A percentile compares a stretch with the other conserved stretches of the same genome.
phyloP scores from a whole-genome alignment of 768 basidiomycete genomes.

The Lentinula edodes region DNA sequence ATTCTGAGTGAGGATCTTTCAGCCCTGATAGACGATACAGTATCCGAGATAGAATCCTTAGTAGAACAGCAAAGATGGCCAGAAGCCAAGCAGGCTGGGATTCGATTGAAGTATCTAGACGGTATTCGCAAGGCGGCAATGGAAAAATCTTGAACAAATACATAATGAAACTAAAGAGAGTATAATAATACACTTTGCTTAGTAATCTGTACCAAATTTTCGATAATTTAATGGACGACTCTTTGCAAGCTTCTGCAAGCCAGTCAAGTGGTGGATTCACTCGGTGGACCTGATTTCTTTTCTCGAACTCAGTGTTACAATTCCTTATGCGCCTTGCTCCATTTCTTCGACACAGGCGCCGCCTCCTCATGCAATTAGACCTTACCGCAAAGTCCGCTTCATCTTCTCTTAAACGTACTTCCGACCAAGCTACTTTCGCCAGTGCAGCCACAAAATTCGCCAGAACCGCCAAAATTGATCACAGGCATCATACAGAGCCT shows the following conservation, averaged over 20 bases:
- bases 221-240: not conserved
- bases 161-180: not conserved
- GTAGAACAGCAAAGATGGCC: conserved; percentile 53
- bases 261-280: not conserved
- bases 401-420: conserved; percentile 39
- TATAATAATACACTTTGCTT: not conserved
- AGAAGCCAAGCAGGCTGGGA: conserved; percentile 49
- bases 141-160: conserved; percentile 2
- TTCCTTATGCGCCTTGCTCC: conserved; percentile 45
- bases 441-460: conserved; percentile 6
- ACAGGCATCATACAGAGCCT: not conserved
- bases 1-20: conserved; percentile 3
- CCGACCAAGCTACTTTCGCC: conserved; percentile 30
- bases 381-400: conserved; percentile 19
- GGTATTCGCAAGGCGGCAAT: conserved; percentile 53
- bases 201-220: conserved; percentile 17
- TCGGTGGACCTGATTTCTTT: not conserved
- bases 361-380: conserved; percentile 59
- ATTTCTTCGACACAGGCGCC: conserved; percentile 40
- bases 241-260: not conserved
- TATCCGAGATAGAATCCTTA: conserved; percentile 39
- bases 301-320: not conserved
- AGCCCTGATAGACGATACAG: conserved; percentile 50
- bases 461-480: not conserved
- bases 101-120: conserved; percentile 71